Evolutionary conservation across 1,284 basidiomycete species (phyloP).

Genomic region (Melampsora larici-populina): DNA sequence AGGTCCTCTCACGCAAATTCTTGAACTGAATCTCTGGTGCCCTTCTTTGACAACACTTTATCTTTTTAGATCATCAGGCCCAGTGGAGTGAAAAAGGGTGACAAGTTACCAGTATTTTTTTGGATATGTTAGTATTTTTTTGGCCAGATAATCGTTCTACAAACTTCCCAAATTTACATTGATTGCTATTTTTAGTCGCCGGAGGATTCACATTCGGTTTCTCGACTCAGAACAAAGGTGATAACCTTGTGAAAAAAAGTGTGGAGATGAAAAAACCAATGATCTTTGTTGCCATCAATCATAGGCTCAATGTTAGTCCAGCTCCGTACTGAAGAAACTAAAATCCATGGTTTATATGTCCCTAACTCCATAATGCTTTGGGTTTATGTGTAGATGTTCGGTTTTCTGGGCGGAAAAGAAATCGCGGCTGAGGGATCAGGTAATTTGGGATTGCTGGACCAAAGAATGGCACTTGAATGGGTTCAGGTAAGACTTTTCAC

Average conservation of each 20-base stretch:
- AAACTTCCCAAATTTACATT: too few species aligned
- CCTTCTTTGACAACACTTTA: too few species aligned
- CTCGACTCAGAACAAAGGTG: background rate
- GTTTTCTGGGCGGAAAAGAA: constrained; percentile 60
- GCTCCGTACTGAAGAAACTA: too few species aligned
- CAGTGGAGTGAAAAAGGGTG: too few species aligned
- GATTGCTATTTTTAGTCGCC: background rate
- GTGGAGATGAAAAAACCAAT: background rate
- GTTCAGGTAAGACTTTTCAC: constrained; percentile 42
- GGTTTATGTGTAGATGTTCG: constrained; percentile 50
- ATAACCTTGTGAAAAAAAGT: background rate
- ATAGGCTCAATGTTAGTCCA: background rate
- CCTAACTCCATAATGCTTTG: background rate
- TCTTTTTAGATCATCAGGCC: too few species aligned
- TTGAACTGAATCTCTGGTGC: too few species aligned
- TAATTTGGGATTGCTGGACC: constrained; percentile 58
- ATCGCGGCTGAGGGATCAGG: constrained; percentile 58
- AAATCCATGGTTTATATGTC: too few species aligned
- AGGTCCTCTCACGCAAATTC: too few species aligned
- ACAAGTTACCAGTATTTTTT: background rate
- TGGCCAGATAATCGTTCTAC: background rate
- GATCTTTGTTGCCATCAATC: background rate
- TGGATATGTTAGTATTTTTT: background rate
- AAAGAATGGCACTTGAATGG: constrained; percentile 50
- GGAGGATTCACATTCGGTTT: background rate